Percentiles rank a stretch among this genome's conserved stretches.
phyloP scores from a whole-genome alignment of 2,329 filamentous ascomycete genomes.

The Sphaerulina vaccinii region DNA sequence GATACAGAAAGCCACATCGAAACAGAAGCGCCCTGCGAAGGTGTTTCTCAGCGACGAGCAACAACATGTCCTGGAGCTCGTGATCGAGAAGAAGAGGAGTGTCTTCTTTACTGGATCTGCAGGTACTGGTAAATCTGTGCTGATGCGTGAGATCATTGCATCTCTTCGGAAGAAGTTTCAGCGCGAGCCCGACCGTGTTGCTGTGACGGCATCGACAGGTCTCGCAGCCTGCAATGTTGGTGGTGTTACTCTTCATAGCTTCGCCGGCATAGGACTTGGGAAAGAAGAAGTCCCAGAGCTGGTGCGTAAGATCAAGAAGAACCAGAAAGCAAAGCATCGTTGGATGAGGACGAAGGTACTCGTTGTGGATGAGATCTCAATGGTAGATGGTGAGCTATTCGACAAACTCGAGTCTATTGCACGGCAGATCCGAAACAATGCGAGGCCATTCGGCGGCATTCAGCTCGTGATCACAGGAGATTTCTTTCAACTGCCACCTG shows the following conservation, averaged over 20 bases:
- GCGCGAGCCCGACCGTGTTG: constrained; percentile 77
- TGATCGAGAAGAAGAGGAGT: constrained; percentile 76
- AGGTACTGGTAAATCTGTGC: constrained; percentile 89
- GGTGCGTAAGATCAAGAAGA: constrained; percentile 86
- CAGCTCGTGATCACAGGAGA: constrained; percentile 94
- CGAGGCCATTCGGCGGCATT: constrained; percentile 89
- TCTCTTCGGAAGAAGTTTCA: constrained; percentile 73
- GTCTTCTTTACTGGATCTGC: constrained; percentile 98
- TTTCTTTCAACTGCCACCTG: constrained; percentile 95
- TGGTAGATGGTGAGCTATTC: constrained; percentile 96
- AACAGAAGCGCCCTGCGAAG: constrained; percentile 50
- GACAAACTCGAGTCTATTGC: constrained; percentile 93
- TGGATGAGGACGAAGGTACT: constrained; percentile 88
- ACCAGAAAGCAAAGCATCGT: constrained; percentile 80
- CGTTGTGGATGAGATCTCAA: constrained; percentile 92
- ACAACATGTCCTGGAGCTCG: constrained; percentile 75
- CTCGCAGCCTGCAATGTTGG: constrained; percentile 96
- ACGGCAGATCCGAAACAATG: constrained; percentile 81
- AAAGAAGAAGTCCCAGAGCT: constrained; percentile 80
- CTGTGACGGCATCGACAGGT: constrained; percentile 92
- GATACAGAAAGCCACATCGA: constrained; percentile 46
- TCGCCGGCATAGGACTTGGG: constrained; percentile 89
- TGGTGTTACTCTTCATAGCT: constrained; percentile 93
- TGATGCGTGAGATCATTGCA: constrained; percentile 87
- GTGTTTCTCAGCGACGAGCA: constrained; percentile 85